These are phyloP conservation scores for Candida andamanensis DNA, from an alignment of 805 yeast species.

Conservation along the genomic window DNA sequence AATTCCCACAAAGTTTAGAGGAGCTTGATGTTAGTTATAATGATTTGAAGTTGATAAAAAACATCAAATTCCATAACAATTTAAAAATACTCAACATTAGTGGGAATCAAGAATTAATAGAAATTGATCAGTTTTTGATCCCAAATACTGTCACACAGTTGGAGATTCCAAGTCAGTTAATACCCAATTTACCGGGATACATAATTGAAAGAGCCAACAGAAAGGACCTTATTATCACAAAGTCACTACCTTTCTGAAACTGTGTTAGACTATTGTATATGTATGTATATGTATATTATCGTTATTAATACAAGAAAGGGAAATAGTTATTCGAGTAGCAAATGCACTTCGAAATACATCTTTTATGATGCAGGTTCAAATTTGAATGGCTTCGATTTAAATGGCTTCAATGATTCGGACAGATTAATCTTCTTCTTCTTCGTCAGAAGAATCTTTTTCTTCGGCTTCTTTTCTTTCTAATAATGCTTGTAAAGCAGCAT, in stretches of 20 bases:
- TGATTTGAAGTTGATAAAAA: constrained; percentile 32
- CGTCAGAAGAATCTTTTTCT: constrained; percentile 79
- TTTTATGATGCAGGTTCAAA: no score
- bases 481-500: constrained; percentile 93
- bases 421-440: constrained; percentile 42
- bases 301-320: constrained; percentile 3
- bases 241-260: constrained; percentile 21
- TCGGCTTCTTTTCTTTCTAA: constrained; percentile 91
- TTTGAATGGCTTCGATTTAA: no score
- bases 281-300: constrained; percentile 5
- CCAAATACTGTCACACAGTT: constrained; percentile 37
- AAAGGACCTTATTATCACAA: constrained; percentile 24
- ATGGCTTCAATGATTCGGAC: no score
- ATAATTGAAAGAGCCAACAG: constrained; percentile 37
- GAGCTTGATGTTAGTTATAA: constrained; percentile 33
- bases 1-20: constrained; percentile 31
- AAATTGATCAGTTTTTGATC: constrained; percentile 31
- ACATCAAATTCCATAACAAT: constrained; percentile 31
- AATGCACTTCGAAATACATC: no score
- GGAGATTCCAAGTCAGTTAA: constrained; percentile 28
- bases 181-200: constrained; percentile 31
- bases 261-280: constrained; percentile 3
- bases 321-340: neutral
- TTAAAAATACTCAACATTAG: constrained; percentile 33
- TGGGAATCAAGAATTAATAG: constrained; percentile 36